A percentile compares a stretch with the other conserved stretches of the same genome.
Conservation (phyloP, 352 stramenopile species). For the Phytophthora ohioensis region DNA sequence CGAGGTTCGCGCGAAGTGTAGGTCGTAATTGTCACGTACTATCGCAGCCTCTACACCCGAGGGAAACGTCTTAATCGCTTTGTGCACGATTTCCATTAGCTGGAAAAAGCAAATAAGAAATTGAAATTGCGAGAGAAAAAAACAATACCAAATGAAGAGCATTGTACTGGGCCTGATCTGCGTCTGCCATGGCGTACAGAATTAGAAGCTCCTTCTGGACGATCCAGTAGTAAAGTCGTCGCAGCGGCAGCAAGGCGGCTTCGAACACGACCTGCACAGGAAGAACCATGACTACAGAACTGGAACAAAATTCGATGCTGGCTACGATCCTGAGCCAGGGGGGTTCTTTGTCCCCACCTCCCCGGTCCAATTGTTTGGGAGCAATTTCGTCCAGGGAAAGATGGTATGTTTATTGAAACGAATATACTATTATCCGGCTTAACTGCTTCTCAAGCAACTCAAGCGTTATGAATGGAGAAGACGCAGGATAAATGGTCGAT, state of each 20-base stretch:
- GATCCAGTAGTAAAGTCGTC: neutral
- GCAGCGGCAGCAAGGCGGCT: neutral
- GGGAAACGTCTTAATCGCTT: neutral
- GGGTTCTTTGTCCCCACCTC: too few relatives aligned
- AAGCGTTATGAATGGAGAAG: too few relatives aligned
- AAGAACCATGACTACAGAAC: too few relatives aligned
- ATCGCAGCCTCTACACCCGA: neutral
- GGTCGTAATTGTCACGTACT: neutral
- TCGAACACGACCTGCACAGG: too few relatives aligned
- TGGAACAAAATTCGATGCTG: too few relatives aligned
- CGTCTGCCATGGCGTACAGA: conserved; percentile 22
- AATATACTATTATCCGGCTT: too few relatives aligned
- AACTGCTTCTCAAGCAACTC: too few relatives aligned
- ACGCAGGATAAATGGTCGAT: too few relatives aligned
- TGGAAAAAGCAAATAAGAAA: conserved; percentile 33
- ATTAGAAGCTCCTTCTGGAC: neutral
- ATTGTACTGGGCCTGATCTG: conserved; percentile 11
- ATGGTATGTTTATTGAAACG: too few relatives aligned
- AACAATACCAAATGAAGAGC: neutral
- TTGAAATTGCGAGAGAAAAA: neutral
- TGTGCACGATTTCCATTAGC: neutral
- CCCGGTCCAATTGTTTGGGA: too few relatives aligned
- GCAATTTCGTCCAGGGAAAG: too few relatives aligned
- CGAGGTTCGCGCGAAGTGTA: neutral
- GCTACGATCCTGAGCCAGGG: too few relatives aligned